Conservation (phyloP, 129 eudicot genomes). For the Silybum marianum region DNA sequence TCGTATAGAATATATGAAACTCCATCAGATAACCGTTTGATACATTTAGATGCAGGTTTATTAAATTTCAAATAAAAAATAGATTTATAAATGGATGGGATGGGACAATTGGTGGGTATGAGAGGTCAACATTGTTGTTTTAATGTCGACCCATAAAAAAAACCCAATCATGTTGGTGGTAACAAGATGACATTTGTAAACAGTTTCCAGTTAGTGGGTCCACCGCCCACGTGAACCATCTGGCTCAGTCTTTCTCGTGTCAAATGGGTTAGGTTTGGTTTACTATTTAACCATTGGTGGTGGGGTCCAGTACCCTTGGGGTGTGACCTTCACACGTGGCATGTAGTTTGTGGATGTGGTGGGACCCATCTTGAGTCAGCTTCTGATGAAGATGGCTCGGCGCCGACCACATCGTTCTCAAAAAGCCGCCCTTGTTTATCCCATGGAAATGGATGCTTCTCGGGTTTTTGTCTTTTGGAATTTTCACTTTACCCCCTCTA, state of each 20-base stretch:
- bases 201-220: neutral
- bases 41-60: too few relatives aligned
- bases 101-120: neutral
- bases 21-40: too few relatives aligned
- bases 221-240: constrained; percentile 7
- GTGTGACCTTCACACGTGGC: constrained; percentile 17
- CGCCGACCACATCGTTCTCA: neutral
- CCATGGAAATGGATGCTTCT: neutral
- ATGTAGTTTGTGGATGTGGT: neutral
- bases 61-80: too few relatives aligned
- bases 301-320: neutral
- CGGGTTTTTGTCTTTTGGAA: neutral
- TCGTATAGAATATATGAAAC: too few relatives aligned
- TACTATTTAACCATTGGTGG: neutral
- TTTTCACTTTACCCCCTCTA: neutral
- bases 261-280: neutral
- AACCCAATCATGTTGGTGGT: neutral
- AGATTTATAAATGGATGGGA: neutral
- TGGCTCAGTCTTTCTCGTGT: constrained; percentile 8
- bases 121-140: neutral
- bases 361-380: neutral
- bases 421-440: constrained; percentile 7
- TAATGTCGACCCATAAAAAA: constrained; percentile 22
- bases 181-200: constrained; percentile 1
- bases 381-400: neutral